A percentile compares a stretch with the other conserved stretches of the same genome.
These are phyloP conservation scores for Lentinula novae-zelandiae DNA, from an alignment of 1,284 basidiomycete species.

Conservation along the genomic window DNA sequence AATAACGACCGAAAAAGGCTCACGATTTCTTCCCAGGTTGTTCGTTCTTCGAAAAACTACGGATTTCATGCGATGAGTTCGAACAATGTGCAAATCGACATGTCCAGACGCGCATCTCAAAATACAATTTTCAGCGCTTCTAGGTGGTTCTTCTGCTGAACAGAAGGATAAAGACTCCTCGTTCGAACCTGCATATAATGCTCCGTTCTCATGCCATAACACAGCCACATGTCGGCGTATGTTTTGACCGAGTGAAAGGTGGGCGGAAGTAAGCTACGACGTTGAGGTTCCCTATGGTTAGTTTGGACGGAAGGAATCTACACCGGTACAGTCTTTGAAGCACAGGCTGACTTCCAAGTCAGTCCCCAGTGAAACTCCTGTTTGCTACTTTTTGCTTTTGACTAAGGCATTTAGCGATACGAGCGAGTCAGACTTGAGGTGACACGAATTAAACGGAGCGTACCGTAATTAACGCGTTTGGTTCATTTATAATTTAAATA, in stretches of 20 bases:
- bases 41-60: not conserved
- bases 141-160: not conserved
- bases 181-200: not conserved
- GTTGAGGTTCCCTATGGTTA: not conserved
- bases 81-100: not conserved
- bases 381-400: not conserved
- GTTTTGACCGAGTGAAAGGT: not conserved
- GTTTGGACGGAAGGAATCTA: not conserved
- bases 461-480: not conserved
- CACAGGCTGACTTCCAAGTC: not conserved
- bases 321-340: not conserved
- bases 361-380: no score
- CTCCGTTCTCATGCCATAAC: not conserved
- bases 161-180: not conserved
- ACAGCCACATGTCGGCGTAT: slow-evolving; percentile 1
- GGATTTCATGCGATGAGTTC: not conserved
- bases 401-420: not conserved
- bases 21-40: not conserved
- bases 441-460: not conserved
- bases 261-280: not conserved
- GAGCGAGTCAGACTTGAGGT: not conserved
- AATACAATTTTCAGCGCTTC: not conserved
- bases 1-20: not conserved
- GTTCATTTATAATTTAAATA: not conserved
- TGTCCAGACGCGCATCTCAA: not conserved